A percentile compares a stretch with the other conserved stretches of the same genome.
Evolutionary conservation across 2,329 filamentous ascomycete species (phyloP).

Genomic region (Phyllosticta citribraziliensis): DNA sequence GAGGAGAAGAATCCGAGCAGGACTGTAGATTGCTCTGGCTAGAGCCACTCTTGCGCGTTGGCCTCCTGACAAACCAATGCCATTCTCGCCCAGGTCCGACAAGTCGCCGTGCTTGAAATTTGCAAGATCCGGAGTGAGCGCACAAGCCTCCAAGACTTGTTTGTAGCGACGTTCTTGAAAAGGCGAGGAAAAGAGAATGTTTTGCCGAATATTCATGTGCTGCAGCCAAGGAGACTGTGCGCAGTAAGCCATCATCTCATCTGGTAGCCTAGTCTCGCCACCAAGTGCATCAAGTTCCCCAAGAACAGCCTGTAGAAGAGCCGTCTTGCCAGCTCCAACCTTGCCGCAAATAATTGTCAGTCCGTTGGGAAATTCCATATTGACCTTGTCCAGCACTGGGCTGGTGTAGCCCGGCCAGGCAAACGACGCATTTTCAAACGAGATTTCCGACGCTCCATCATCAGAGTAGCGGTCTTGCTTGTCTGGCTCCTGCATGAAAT

Average conservation of each 20-base stretch:
- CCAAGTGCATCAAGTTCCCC: constrained; percentile 47
- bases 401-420: constrained; percentile 63
- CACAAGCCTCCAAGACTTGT: constrained; percentile 57
- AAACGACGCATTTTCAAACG: constrained; percentile 59
- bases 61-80: constrained; percentile 50
- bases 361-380: constrained; percentile 44
- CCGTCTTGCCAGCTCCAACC: constrained; percentile 55
- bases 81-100: constrained; percentile 52
- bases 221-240: constrained; percentile 59
- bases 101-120: constrained; percentile 56
- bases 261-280: constrained; percentile 43
- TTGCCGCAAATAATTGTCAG: constrained; percentile 54
- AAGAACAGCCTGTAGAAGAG: constrained; percentile 48
- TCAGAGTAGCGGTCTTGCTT: constrained; percentile 46
- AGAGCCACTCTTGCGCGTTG: constrained; percentile 52
- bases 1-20: constrained; percentile 43
- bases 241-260: constrained; percentile 53
- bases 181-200: constrained; percentile 54
- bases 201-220: constrained; percentile 60
- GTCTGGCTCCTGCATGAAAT: constrained; percentile 79
- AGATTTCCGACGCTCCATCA: constrained; percentile 31
- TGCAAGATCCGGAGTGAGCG: constrained; percentile 50
- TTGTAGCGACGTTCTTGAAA: constrained; percentile 62
- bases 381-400: constrained; percentile 45
- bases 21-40: constrained; percentile 51